Evolutionary conservation across 495 filamentous ascomycete species (phyloP).

Genomic region (Penicillium crystallinum): DNA sequence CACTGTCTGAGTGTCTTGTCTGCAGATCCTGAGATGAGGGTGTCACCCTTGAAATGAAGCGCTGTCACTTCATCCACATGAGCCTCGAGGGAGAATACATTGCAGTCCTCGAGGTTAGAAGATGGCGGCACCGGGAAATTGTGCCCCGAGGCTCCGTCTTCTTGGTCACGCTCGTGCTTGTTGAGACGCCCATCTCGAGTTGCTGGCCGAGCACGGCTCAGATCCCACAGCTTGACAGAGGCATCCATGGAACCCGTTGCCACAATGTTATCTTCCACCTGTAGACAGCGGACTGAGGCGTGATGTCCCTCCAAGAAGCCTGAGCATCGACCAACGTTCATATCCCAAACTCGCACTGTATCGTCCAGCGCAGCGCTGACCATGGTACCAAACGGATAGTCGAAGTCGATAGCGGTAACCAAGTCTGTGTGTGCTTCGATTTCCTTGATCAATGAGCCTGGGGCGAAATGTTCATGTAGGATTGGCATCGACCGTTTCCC

Average conservation of each 20-base stretch:
- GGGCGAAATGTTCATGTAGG: slow-evolving; percentile 90
- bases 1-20: slow-evolving; percentile 97
- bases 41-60: slow-evolving; percentile 80
- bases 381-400: slow-evolving; percentile 92
- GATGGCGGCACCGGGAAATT: slow-evolving; percentile 51
- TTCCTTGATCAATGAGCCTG: slow-evolving; percentile 82
- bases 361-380: slow-evolving; percentile 94
- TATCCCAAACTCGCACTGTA: slow-evolving; percentile 95
- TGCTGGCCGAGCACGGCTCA: slow-evolving; percentile 61
- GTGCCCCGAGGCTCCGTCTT: slow-evolving; percentile 55
- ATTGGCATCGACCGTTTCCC: slow-evolving; percentile 86
- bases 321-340: slow-evolving; percentile 86
- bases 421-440: slow-evolving; percentile 83
- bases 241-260: slow-evolving; percentile 96
- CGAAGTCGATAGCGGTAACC: slow-evolving; percentile 90
- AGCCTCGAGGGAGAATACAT: slow-evolving; percentile 77
- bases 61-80: slow-evolving; percentile 95
- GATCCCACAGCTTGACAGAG: slow-evolving; percentile 90
- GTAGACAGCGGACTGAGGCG: slow-evolving; percentile 85
- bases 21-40: slow-evolving; percentile 88
- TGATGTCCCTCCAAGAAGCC: slow-evolving; percentile 90
- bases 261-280: slow-evolving; percentile 93
- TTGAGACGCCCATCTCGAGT: slow-evolving; percentile 57
- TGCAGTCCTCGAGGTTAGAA: slow-evolving; percentile 79
- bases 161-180: slow-evolving; percentile 58